Conservation (phyloP, 495 filamentous ascomycete genomes). For the Xylaria curta region DNA sequence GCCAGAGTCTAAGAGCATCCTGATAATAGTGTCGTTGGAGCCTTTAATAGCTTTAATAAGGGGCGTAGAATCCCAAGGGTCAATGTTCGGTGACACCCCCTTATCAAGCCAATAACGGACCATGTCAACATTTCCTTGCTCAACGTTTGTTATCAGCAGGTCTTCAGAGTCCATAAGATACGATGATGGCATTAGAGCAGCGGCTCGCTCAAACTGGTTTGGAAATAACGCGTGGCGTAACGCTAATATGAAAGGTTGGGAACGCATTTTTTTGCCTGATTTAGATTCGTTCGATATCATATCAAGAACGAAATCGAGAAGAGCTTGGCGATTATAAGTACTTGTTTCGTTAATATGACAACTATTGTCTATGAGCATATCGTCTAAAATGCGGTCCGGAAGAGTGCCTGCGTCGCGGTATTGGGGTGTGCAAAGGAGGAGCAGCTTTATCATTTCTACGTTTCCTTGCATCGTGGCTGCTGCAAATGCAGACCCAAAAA, state of each 20-base stretch:
- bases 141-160: background rate
- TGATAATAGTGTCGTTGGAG: too few species aligned
- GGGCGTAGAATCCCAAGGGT: too few species aligned
- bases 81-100: too few species aligned
- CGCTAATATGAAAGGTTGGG: background rate
- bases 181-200: too few species aligned
- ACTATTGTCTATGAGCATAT: too few species aligned
- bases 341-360: background rate
- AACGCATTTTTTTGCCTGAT: too few species aligned
- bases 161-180: too few species aligned
- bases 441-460: background rate
- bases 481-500: background rate
- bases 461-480: background rate
- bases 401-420: background rate
- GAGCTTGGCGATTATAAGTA: background rate
- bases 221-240: background rate
- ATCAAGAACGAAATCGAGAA: background rate
- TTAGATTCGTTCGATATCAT: background rate
- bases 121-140: background rate
- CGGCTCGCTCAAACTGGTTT: background rate
- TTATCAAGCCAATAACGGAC: too few species aligned
- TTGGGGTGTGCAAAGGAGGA: background rate
- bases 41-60: too few species aligned
- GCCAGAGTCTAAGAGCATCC: too few species aligned
- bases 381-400: too few species aligned